Evolutionary conservation across 257 asterid genomes (phyloP).

Genomic region (Salvia miltiorrhiza): DNA sequence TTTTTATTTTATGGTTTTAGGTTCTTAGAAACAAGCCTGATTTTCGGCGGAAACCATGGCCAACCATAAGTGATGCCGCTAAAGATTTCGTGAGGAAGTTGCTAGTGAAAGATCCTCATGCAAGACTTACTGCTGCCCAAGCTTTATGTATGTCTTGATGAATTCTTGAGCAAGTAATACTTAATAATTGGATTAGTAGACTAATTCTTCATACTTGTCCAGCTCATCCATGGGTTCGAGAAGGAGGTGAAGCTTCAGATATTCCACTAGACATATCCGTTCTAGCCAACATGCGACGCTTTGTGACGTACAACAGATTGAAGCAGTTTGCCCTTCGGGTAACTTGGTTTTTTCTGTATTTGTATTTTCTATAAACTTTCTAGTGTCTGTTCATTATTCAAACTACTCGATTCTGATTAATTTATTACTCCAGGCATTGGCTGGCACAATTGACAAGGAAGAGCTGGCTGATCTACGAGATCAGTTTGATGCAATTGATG

Average conservation of each 20-base stretch:
- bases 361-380: constrained; percentile 2
- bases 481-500: constrained; percentile 95
- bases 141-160: constrained; percentile 61
- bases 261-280: constrained; percentile 96
- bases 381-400: background rate
- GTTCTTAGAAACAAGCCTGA: constrained; percentile 79
- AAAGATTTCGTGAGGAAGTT: constrained; percentile 82
- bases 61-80: constrained; percentile 63
- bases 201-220: constrained; percentile 30
- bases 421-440: constrained; percentile 68
- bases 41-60: constrained; percentile 86
- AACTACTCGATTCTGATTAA: background rate
- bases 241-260: constrained; percentile 98
- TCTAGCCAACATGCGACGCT: constrained; percentile 84
- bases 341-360: constrained; percentile 21
- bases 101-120: constrained; percentile 78
- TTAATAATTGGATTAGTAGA: background rate
- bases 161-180: background rate
- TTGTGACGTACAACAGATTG: constrained; percentile 81
- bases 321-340: constrained; percentile 99
- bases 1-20: constrained; percentile 16
- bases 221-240: constrained; percentile 99
- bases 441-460: constrained; percentile 86
- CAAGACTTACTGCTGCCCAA: constrained; percentile 90
- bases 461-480: constrained; percentile 86